These are phyloP conservation scores for Ulota crispa DNA, from an alignment of 225 moss, liverwort and hornwort species.

Conservation along the genomic window DNA sequence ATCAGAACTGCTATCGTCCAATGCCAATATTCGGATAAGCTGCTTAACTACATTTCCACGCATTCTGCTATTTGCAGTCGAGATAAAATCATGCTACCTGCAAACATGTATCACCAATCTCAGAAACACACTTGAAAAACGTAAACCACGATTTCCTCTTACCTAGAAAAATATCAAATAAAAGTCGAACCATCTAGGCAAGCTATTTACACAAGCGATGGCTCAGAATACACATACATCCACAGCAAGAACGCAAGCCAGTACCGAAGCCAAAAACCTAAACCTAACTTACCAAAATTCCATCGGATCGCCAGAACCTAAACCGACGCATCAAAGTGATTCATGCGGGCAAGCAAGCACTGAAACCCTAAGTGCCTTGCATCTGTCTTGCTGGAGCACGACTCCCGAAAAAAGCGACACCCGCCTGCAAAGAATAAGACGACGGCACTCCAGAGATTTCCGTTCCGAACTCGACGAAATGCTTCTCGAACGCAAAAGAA, in stretches of 20 bases:
- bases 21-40: background rate
- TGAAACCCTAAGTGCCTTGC: background rate
- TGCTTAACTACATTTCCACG: background rate
- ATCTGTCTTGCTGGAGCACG: background rate
- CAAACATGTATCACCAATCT: background rate
- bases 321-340: background rate
- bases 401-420: background rate
- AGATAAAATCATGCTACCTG: conserved; percentile 4
- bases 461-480: background rate
- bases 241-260: background rate
- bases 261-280: background rate
- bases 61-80: background rate
- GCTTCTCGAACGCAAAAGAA: background rate
- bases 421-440: background rate
- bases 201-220: background rate
- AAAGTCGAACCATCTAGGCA: background rate
- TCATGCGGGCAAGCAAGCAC: background rate
- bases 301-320: background rate
- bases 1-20: background rate
- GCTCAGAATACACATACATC: background rate
- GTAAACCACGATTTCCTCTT: background rate
- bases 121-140: background rate
- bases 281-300: background rate
- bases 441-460: background rate
- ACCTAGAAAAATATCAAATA: background rate